Conservation (phyloP, 306 rosid species). For the Pachyrhizus erosus region DNA sequence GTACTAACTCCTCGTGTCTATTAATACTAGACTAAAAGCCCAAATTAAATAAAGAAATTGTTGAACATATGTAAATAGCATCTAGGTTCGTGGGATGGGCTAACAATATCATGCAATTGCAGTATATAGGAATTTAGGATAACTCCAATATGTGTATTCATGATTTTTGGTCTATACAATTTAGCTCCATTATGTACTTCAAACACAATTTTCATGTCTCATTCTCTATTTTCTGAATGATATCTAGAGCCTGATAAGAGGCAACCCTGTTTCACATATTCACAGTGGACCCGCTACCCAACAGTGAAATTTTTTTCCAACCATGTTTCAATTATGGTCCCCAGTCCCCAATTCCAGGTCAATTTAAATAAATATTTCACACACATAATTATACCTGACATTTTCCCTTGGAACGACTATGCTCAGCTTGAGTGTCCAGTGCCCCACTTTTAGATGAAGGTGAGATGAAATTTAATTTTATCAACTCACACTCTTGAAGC, state of each 20-base stretch:
- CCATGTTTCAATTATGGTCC: not conserved
- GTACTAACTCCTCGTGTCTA: not conserved
- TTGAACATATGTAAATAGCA: not conserved
- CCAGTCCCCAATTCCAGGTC: not conserved
- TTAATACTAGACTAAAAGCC: not conserved
- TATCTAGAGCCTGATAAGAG: not conserved
- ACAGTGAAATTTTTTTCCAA: not conserved
- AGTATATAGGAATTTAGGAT: not conserved
- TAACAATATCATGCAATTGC: not conserved
- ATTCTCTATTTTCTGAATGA: not conserved
- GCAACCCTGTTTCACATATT: not conserved
- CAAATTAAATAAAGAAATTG: not conserved
- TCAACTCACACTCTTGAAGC: slow-evolving; percentile 66
- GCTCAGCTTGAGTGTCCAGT: slow-evolving; percentile 47
- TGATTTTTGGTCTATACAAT: not conserved
- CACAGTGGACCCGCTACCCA: not conserved
- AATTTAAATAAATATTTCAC: slow-evolving; percentile 26
- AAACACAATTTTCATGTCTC: not conserved
- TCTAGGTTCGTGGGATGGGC: not conserved
- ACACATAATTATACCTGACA: slow-evolving; percentile 56
- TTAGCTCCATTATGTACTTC: not conserved
- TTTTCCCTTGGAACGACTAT: slow-evolving; percentile 54
- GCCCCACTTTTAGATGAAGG: slow-evolving; percentile 47
- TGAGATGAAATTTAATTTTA: slow-evolving; percentile 52
- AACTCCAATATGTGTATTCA: not conserved